Evolutionary conservation across 495 filamentous ascomycete species (phyloP), one percentile per base, ranked within the genome.

Genomic region (Aspergillus sclerotiicarbonarius): DNA sequence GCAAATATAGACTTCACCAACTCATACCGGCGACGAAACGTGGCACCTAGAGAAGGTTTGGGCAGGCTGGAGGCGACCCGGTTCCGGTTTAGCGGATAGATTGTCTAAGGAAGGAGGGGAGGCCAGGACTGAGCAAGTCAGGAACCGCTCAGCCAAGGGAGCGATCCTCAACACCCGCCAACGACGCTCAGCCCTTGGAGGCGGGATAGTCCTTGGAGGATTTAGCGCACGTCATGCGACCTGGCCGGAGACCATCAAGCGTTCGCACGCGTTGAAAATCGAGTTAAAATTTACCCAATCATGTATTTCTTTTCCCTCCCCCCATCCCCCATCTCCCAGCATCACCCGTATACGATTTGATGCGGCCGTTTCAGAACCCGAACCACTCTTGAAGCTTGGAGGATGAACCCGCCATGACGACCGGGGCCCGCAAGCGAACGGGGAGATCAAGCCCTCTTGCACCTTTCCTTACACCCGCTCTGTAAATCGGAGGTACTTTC

Each of bases 21-120:
- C 64, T 88, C 83, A 37, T 99, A 98, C 69, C 86, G 94, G 41
- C 78, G 95, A 62, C 82, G 96, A 62, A 96, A 99, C 71, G 89
- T 99, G 12, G 92, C 92, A 19, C 92, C 92, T n/a, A 75, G 92
- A 54, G 92, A 96, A 63, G 92, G 92, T 5, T 79, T 97, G 43
- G 92, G 92, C 7, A 79, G 89, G 60, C 71, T 97, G 41, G 90
- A 95, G 73, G 90, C 90, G 8, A 82, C 86, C 51, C 84, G 90
- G 41, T 97, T 97, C 76, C 87, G 88, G 62, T 97, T 95, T 67
- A 80, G 75, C 60, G 88, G 88, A 57, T 83, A 76, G 70, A 49
- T 58, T 19, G 18, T 53, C 51, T 2, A 21, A 41, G 6, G 13
- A n/a, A 16, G 16, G 29, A 30, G 48, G 19, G 46, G n/a, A 41